Conservation (phyloP, 371 early-diverging fungal genomes). For the Chytridium lagenaria region DNA sequence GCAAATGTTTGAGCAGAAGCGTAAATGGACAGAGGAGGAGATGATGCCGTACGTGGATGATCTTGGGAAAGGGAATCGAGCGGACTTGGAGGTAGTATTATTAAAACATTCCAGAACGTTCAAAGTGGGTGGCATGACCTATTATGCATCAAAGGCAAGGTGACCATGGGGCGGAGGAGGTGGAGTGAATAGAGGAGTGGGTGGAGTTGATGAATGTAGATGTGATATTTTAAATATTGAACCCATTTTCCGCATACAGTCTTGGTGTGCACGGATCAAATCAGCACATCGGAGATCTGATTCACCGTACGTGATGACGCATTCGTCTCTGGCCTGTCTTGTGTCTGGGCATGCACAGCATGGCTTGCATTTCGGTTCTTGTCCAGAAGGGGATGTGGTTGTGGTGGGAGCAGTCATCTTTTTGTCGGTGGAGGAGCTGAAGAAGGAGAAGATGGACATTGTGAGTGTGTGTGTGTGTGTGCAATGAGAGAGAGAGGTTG, state of each 20-base stretch:
- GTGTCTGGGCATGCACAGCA: constrained; percentile 98
- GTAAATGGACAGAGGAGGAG: constrained; percentile 47
- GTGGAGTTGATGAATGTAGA: no score
- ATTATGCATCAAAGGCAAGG: constrained; percentile 14
- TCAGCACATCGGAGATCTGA: constrained; percentile 73
- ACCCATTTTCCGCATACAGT: constrained; percentile 90
- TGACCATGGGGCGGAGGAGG: not conserved
- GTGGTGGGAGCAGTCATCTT: no score
- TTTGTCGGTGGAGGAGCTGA: no score
- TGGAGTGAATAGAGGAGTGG: not conserved
- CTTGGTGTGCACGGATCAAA: constrained; percentile 85
- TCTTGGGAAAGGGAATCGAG: constrained; percentile 34
- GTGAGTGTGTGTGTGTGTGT: no score
- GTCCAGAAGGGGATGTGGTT: no score
- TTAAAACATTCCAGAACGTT: constrained; percentile 49
- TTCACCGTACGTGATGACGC: constrained; percentile 86
- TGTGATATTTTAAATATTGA: constrained; percentile 68
- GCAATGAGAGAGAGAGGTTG: no score
- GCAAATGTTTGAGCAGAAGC: constrained; percentile 40
- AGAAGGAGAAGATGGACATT: no score
- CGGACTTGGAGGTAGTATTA: constrained; percentile 46
- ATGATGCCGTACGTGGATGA: constrained; percentile 49
- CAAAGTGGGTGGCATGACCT: constrained; percentile 25
- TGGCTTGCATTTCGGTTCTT: constrained; percentile 72
- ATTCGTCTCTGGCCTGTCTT: constrained; percentile 86